Percentiles rank a stretch among this genome's conserved stretches.
These are phyloP conservation scores for Fusarium floridanum DNA, from an alignment of 2,329 filamentous ascomycete species.

Conservation along the genomic window DNA sequence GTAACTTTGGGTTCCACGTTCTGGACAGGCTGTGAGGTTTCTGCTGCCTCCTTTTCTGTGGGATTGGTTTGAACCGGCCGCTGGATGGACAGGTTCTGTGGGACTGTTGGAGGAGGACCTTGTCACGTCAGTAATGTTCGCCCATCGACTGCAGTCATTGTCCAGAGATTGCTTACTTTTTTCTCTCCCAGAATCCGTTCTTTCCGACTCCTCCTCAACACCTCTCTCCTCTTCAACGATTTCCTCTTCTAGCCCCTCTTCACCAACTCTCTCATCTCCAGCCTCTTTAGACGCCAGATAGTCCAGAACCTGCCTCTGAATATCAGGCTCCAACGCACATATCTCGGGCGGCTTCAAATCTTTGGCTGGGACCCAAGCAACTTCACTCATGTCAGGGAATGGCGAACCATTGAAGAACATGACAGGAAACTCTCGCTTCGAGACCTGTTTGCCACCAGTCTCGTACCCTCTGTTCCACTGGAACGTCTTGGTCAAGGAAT, in stretches of 20 bases:
- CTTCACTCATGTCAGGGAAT: constrained; percentile 20
- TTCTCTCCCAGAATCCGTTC: background rate
- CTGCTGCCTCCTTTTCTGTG: background rate
- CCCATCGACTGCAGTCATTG: background rate
- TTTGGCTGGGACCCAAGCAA: constrained; percentile 27
- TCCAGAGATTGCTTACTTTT: background rate
- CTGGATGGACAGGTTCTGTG: background rate
- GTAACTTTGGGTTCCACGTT: background rate
- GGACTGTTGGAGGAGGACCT: background rate
- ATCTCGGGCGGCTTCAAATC: constrained; percentile 10
- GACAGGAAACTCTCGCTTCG: constrained; percentile 30
- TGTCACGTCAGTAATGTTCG: background rate
- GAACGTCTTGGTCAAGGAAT: constrained; percentile 12
- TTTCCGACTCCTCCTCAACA: background rate
- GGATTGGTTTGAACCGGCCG: background rate
- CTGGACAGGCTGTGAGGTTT: background rate
- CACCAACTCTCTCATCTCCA: background rate
- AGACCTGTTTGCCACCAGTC: background rate
- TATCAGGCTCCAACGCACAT: background rate
- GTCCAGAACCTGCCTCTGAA: constrained; percentile 13
- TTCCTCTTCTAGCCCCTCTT: background rate
- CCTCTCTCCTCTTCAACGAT: background rate
- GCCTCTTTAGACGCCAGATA: background rate
- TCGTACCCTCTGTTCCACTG: constrained; percentile 27
- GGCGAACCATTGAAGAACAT: constrained; percentile 36